Percentiles rank a stretch among this genome's conserved stretches.
Conservation (phyloP, 768 basidiomycete genomes). For the Kwoniella mangroviensis region DNA sequence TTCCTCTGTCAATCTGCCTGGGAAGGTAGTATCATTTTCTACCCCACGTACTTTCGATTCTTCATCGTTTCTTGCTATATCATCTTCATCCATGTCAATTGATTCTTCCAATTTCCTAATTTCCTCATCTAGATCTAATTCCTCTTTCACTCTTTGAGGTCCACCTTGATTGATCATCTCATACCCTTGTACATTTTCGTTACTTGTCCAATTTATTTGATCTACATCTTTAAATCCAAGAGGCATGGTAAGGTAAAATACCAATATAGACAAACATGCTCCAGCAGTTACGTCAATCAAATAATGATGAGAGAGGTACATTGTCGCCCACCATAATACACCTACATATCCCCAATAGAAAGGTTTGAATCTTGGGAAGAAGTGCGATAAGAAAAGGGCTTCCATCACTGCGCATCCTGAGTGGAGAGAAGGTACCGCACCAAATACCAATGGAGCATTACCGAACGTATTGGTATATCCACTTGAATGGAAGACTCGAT, state of each 20-base stretch:
- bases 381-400: constrained; percentile 90
- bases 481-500: constrained; percentile 75
- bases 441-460: constrained; percentile 89
- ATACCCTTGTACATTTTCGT: constrained; percentile 29
- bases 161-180: constrained; percentile 35
- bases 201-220: constrained; percentile 56
- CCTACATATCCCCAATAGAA: constrained; percentile 82
- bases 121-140: constrained; percentile 49
- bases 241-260: constrained; percentile 87
- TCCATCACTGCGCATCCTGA: constrained; percentile 88
- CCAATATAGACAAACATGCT: constrained; percentile 81
- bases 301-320: constrained; percentile 99
- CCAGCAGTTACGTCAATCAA: constrained; percentile 97
- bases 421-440: constrained; percentile 94
- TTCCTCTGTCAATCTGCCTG: constrained; percentile 7
- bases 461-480: constrained; percentile 82
- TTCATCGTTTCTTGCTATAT: constrained; percentile 5
- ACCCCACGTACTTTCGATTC: constrained; percentile 14
- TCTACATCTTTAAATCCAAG: constrained; percentile 70
- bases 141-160: constrained; percentile 17
- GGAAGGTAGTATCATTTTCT: constrained; percentile 21
- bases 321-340: constrained; percentile 94
- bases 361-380: constrained; percentile 74
- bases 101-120: constrained; percentile 54
- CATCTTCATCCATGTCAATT: constrained; percentile 25